Percentiles rank a stretch among this genome's conserved stretches.
These are phyloP conservation scores for Bathelium albidoporum DNA, from an alignment of 495 filamentous ascomycete genomes.

Conservation along the genomic window DNA sequence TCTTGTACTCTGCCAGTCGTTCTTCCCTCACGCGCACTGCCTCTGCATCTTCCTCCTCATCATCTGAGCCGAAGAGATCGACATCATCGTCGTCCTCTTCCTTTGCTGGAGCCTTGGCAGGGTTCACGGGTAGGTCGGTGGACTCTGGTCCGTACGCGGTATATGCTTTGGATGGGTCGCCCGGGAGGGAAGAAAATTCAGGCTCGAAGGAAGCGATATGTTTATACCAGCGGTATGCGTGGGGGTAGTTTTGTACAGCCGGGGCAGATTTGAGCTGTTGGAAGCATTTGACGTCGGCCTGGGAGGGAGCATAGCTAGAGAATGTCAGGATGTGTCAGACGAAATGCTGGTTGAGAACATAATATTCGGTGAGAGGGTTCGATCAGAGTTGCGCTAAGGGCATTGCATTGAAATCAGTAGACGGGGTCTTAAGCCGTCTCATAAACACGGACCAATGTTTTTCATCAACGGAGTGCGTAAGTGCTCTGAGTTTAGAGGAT, in stretches of 20 bases:
- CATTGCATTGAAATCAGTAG: conserved; percentile 74
- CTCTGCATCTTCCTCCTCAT: conserved; percentile 88
- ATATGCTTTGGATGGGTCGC: conserved; percentile 79
- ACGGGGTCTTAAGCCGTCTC: conserved; percentile 97
- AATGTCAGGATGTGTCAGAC: conserved; percentile 6
- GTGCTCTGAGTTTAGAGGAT: conserved; percentile 5
- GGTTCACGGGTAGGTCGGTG: conserved; percentile 62
- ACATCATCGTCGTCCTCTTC: conserved; percentile 72
- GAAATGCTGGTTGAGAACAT: conserved; percentile 8
- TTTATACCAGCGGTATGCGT: conserved; percentile 96
- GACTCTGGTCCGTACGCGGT: conserved; percentile 87
- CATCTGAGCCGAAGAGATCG: conserved; percentile 80
- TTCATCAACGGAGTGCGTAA: conserved; percentile 59
- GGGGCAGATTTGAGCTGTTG: conserved; percentile 73
- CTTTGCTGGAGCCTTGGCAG: conserved; percentile 69
- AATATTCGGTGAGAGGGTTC: conserved; percentile 15
- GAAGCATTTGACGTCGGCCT: conserved; percentile 92
- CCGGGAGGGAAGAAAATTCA: conserved; percentile 82
- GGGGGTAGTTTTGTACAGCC: conserved; percentile 74
- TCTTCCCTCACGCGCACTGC: conserved; percentile 72
- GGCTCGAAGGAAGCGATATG: conserved; percentile 85
- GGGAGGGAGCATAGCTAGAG: conserved; percentile 67
- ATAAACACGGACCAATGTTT: conserved; percentile 96
- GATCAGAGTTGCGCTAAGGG: conserved; percentile 76
- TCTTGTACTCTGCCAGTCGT: conserved; percentile 84